These are phyloP conservation scores for Porodaedalea pini DNA, from an alignment of 1,284 basidiomycete genomes.

Conservation along the genomic window DNA sequence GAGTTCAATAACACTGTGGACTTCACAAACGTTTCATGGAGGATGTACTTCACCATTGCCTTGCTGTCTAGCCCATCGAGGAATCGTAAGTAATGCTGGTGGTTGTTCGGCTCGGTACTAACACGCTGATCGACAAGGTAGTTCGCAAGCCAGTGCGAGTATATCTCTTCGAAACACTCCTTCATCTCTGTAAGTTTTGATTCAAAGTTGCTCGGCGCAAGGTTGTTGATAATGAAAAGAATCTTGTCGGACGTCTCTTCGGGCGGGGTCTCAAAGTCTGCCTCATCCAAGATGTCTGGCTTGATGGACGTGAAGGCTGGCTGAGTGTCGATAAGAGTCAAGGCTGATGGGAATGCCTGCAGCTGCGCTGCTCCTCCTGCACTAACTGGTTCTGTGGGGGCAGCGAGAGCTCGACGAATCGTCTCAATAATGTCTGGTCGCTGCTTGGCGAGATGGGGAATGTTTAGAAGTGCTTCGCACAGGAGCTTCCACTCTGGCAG, in stretches of 20 bases:
- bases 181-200: conserved; percentile 82
- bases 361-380: conserved; percentile 37
- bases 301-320: conserved; percentile 73
- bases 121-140: conserved; percentile 97
- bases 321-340: conserved; percentile 38
- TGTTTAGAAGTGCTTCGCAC: conserved; percentile 85
- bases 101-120: conserved; percentile 96
- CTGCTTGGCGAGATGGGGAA: conserved; percentile 83
- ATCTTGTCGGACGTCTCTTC: conserved; percentile 93
- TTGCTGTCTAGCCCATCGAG: conserved; percentile 77
- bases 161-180: conserved; percentile 73
- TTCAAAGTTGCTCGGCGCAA: conserved; percentile 93
- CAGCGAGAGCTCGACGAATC: conserved; percentile 68
- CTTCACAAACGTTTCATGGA: conserved; percentile 93
- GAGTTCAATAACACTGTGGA: conserved; percentile 85
- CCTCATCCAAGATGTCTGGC: conserved; percentile 59
- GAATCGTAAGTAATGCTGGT: conserved; percentile 91
- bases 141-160: conserved; percentile 95
- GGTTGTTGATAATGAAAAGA: conserved; percentile 97
- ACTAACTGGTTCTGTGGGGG: conserved; percentile 40
- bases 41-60: conserved; percentile 67
- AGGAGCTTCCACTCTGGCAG: conserved; percentile 93
- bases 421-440: conserved; percentile 81
- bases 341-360: conserved; percentile 33
- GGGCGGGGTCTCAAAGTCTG: conserved; percentile 63